phyloP scores from a whole-genome alignment of 208 protist genomes.

The Trypanosomatidae sp. region DNA sequence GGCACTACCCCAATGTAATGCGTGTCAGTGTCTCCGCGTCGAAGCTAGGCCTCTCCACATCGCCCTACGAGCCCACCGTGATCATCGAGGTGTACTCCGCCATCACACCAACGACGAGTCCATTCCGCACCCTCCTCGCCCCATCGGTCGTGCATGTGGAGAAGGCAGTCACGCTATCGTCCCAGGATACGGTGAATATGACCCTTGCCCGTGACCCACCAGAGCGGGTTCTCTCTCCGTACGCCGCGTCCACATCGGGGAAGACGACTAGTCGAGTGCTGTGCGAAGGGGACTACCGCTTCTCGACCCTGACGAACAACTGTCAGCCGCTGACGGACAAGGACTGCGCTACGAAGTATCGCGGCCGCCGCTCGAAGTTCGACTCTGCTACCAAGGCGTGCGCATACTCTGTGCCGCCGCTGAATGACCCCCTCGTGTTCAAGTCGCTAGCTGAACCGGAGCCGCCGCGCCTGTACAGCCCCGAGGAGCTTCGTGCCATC shows the following conservation, averaged over 20 bases:
- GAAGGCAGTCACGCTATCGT: background rate
- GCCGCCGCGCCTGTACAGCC: constrained; percentile 20
- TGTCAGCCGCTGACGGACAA: constrained; percentile 21
- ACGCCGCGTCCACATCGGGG: constrained; percentile 16
- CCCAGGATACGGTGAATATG: constrained; percentile 16
- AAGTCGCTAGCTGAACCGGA: constrained; percentile 14
- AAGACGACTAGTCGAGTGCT: constrained; percentile 18
- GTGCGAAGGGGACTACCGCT: constrained; percentile 29
- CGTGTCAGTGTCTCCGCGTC: constrained; percentile 5
- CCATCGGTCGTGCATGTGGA: constrained; percentile 15
- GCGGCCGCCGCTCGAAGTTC: constrained; percentile 18
- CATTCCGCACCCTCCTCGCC: constrained; percentile 19
- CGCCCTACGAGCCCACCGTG: constrained; percentile 1
- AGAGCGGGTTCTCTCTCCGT: constrained; percentile 20
- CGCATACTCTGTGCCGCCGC: constrained; percentile 7
- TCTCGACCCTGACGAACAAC: constrained; percentile 10
- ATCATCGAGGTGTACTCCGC: constrained; percentile 13
- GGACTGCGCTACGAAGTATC: constrained; percentile 27
- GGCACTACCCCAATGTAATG: constrained; percentile 13
- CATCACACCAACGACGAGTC: constrained; percentile 17
- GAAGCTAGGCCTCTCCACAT: background rate
- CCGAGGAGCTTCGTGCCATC: constrained; percentile 13
- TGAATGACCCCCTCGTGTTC: constrained; percentile 22
- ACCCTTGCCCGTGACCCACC: constrained; percentile 19
- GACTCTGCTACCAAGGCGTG: constrained; percentile 12